These are phyloP conservation scores for Straminergon stramineum DNA, from an alignment of 225 moss, liverwort and hornwort genomes.

Conservation along the genomic window DNA sequence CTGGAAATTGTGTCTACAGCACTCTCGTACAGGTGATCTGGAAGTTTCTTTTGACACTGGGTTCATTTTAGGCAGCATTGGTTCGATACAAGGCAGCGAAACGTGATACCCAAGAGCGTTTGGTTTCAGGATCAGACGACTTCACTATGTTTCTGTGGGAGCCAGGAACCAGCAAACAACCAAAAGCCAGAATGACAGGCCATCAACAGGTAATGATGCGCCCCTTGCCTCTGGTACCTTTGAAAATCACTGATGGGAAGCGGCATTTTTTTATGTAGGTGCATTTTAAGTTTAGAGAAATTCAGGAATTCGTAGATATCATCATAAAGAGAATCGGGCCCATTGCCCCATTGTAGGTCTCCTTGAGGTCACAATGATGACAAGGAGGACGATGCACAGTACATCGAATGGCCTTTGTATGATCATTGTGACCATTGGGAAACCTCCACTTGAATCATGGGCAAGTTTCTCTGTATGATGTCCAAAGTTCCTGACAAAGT, in stretches of 20 bases:
- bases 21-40: neutral
- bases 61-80: conserved; percentile 53
- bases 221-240: neutral
- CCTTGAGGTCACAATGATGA: neutral
- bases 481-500: neutral
- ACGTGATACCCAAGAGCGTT: conserved; percentile 64
- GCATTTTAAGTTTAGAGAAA: neutral
- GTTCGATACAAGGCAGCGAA: conserved; percentile 69
- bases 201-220: conserved; percentile 62
- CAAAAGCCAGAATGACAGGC: conserved; percentile 83
- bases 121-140: conserved; percentile 96
- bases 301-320: neutral
- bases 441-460: neutral
- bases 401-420: neutral
- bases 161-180: conserved; percentile 73
- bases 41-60: neutral
- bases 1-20: neutral
- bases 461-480: neutral
- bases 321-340: neutral
- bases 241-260: neutral
- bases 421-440: neutral
- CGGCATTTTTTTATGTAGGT: neutral
- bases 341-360: neutral
- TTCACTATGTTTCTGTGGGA: conserved; percentile 99
- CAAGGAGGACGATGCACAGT: neutral